Percentiles rank a stretch among this genome's conserved stretches.
phyloP scores from a whole-genome alignment of 345 rosid species.

The Moricandia moricandioides region DNA sequence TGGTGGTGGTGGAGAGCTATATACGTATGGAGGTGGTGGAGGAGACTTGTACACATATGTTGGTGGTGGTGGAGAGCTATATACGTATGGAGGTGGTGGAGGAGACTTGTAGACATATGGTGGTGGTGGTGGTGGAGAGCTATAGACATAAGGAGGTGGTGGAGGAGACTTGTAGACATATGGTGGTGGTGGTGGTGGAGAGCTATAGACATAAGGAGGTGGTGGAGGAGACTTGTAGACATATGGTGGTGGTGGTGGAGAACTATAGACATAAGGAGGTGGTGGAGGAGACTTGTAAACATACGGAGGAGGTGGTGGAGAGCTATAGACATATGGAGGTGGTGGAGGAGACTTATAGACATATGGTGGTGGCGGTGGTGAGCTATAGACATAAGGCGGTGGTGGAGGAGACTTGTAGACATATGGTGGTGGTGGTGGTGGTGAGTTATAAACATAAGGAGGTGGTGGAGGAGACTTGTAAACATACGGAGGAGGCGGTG shows the following conservation, averaged over 20 bases:
- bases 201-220: not conserved
- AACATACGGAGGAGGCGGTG: not conserved
- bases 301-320: constrained; percentile 1
- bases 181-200: not conserved
- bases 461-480: not conserved
- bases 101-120: not conserved
- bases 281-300: not conserved
- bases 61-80: not conserved
- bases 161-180: not conserved
- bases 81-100: too few species aligned
- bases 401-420: not conserved
- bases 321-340: not conserved
- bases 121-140: not conserved
- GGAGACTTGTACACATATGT: not conserved
- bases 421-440: constrained; percentile 1
- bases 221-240: not conserved
- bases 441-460: not conserved
- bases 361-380: not conserved
- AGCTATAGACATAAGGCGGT: not conserved
- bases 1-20: not conserved
- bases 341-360: not conserved
- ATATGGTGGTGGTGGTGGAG: constrained; percentile 1
- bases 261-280: not conserved
- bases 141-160: not conserved
- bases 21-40: not conserved